Conservation (phyloP, 768 basidiomycete genomes). For the Lenzites betulinus region DNA sequence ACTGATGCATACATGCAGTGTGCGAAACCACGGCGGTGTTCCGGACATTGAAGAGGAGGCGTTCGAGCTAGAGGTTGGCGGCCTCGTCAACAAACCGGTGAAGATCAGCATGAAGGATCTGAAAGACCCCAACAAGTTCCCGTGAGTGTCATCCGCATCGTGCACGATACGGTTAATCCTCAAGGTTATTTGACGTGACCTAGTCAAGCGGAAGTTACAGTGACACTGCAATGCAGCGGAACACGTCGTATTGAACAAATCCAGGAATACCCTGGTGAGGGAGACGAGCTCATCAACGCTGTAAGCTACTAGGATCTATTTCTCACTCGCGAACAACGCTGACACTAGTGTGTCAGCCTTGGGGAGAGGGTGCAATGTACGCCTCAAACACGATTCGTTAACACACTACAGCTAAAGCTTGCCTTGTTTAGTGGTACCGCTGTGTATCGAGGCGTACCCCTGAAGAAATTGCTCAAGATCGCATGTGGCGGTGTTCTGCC, state of each 20-base stretch:
- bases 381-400: slow-evolving; percentile 4
- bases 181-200: neutral
- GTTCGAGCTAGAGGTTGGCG: slow-evolving; percentile 53
- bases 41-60: slow-evolving; percentile 50
- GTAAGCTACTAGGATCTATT: neutral
- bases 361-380: slow-evolving; percentile 55
- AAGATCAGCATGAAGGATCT: slow-evolving; percentile 50
- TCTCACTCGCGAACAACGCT: neutral
- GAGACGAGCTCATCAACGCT: slow-evolving; percentile 46
- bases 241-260: slow-evolving; percentile 57
- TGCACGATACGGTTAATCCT: no score
- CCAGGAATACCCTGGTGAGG: slow-evolving; percentile 53
- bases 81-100: slow-evolving; percentile 48
- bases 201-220: slow-evolving; percentile 49
- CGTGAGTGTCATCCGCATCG: slow-evolving; percentile 34
- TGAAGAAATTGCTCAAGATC: slow-evolving; percentile 54
- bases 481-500: slow-evolving; percentile 53
- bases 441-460: slow-evolving; percentile 52
- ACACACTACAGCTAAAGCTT: neutral
- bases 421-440: slow-evolving; percentile 48
- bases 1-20: slow-evolving; percentile 31
- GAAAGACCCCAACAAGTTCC: slow-evolving; percentile 48
- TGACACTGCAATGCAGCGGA: slow-evolving; percentile 58
- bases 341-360: slow-evolving; percentile 32
- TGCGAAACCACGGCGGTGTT: slow-evolving; percentile 56